Evolutionary conservation across 2,329 filamentous ascomycete species (phyloP).

Genomic region (Epichloe sp.): DNA sequence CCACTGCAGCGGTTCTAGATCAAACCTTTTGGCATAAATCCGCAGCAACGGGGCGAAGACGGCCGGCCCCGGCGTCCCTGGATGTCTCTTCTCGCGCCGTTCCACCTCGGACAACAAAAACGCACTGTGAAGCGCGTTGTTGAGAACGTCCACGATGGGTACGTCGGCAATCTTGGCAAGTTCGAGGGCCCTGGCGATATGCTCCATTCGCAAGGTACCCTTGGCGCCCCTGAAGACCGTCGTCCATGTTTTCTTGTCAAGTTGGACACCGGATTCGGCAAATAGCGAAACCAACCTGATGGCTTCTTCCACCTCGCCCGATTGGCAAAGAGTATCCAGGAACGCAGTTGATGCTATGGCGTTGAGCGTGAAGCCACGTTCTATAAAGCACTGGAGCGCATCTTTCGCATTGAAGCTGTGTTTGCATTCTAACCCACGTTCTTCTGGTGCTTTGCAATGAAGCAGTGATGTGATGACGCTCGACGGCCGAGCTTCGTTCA

Average conservation of each 20-base stretch:
- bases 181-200: constrained; percentile 29
- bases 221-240: constrained; percentile 63
- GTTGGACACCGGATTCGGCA: constrained; percentile 33
- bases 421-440: constrained; percentile 7
- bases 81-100: constrained; percentile 14
- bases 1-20: constrained; percentile 30
- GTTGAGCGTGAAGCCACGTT: constrained; percentile 50
- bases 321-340: constrained; percentile 57
- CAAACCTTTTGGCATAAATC: constrained; percentile 35
- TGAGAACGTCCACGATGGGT: constrained; percentile 21
- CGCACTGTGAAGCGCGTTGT: constrained; percentile 34
- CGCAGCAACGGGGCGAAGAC: constrained; percentile 35
- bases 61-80: constrained; percentile 21
- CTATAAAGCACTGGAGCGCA: constrained; percentile 32
- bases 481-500: constrained; percentile 33
- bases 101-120: constrained; percentile 31
- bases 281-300: constrained; percentile 21
- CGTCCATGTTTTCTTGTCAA: constrained; percentile 54
- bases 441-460: constrained; percentile 14
- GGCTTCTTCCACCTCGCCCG: constrained; percentile 22
- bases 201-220: constrained; percentile 34
- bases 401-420: constrained; percentile 17
- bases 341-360: constrained; percentile 51
- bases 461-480: constrained; percentile 49
- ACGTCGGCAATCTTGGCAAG: constrained; percentile 36